Evolutionary conservation across 2,329 filamentous ascomycete genomes (phyloP), one percentile per base, ranked within the genome.

Genomic region (Chrysosporium queenslandicum): DNA sequence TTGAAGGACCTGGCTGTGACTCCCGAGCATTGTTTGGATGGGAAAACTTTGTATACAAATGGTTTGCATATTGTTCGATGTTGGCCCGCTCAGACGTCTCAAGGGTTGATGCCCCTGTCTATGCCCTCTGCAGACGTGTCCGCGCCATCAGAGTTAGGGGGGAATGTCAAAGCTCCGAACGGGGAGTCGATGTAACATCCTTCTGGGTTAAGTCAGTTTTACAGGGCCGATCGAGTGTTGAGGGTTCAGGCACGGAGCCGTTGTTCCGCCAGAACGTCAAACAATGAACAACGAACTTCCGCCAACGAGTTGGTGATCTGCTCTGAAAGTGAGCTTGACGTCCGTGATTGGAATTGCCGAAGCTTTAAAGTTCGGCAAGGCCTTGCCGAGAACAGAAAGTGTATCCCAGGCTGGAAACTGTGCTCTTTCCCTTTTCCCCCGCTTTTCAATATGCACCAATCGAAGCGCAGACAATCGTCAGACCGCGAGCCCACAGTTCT

Each of bases 381-480:
- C 16, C 18, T 36, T 46, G 29, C 43, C 43, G 43, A 46, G 43
- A 46, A 36, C 20, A 46, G 43, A 14, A 46, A 36, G 9, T 46
- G 23, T 8, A 21, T 40, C 18, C 36, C 14, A 18, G 12, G 21
- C 14, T 41, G 39, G 39, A 21, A 9, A 20, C 9, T 23, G 39
- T 8, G 18, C 18, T 23, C 39, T 11, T 41, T 41, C 18, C 18
- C 12, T 36, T 36, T 12, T 12, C 12, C 32, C 12, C 14, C 32
- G 27, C 27, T 9, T 36, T 11, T 12, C 6, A 11, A 8, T 7
- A n/a, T n/a, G 12, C n/a, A 11, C 36, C 36, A 40, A 40, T 40
- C 36, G n/a, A 14, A 12, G 4, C 4, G 14, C 9, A 42, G 18
- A 9, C n/a, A 40, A 40, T 40, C 20, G 41, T 43, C 39, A 41